Evolutionary conservation across 2,329 filamentous ascomycete genomes (phyloP), one percentile per base, ranked within the genome.

Genomic region (Aulographum hederae): DNA sequence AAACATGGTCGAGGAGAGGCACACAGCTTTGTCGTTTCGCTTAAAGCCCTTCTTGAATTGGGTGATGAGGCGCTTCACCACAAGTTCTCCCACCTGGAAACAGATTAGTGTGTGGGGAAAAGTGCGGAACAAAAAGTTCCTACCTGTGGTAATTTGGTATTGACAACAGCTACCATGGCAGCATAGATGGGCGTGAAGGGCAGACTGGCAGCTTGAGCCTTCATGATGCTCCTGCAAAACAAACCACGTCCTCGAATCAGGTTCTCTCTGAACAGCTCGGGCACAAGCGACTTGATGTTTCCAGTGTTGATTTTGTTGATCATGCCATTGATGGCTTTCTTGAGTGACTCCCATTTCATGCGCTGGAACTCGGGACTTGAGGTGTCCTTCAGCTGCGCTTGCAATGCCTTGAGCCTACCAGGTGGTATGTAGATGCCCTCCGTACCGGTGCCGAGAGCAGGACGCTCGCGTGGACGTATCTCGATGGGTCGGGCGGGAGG

Each of bases 301-400:
- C 79, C 81, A 34, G 86, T 80, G 56, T 95, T 95, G 63, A 94
- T 79, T 63, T 98, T 98, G 67, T 98, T 98, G 66, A 98, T 93
- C 41, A 98, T 61, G 44, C 89, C 89, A 51, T 98, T 95, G 58
- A 98, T 93, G 30, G 80, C 89, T 63, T 98, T 98, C 62, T 98
- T 98, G 47, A 98, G 61, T 10, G 86, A 86, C 56, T 98, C 89
- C 89, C 89, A 98, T 6, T 85, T 84, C 81, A 98, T 92, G 45
- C 89, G 80, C 66, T 95, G 89, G 51, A 93, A 95, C 58, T 95
- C 89, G 56, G 93, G 91, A 55, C 77, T 91, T 33, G 69, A 75
- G 63, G 92, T 93, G 59, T 98, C 89, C 38, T 84, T 94, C 53
- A 98, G 93, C 56, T 93, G 84, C 32, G 85, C 81, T 60, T 98